Base-by-base conservation (phyloP, 1,284 basidiomycete genomes). In the Sporisorium scitamineum region DNA sequence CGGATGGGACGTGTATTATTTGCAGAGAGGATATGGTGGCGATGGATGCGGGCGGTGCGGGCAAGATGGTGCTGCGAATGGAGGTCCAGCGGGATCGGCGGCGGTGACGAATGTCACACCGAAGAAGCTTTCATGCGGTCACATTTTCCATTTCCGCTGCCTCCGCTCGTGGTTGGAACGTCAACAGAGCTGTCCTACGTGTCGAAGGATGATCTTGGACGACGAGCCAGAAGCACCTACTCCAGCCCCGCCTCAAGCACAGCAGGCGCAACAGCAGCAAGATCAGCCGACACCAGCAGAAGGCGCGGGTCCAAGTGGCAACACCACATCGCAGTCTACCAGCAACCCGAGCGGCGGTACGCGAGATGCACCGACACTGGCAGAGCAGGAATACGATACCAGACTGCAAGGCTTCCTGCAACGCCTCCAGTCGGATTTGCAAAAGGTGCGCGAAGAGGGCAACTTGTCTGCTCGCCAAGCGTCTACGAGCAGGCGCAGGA, bases 101-200 rank as follows among this genome's bases (percentile, higher is more conserved):
- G 48, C 31, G 11, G 63, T 50, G 59, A 71, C 61, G 1, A 98
- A 98, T 81, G 93, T 93, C 64, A 96, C 94, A 8, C 96, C 96
- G 5, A 99, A 98, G 87, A 96, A 94, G 85, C 88, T 99, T 14
- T 92, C 91, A 6, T 99, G 97, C 87, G 95, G 95, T 0, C 97
- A 99, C 86, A 91, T 98, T 51, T 99, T 99, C 88, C 97, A 99
- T 86, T 97, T 98, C 86, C 92, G 97, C 83, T 99, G 97, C 85
- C 89, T 99, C 54, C 90, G 94, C 50, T 95, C 94, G 31, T 99
- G 97, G 97, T 89, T 99, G 29, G 97, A 99, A 86, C 89, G 97
- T 52, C 97, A 99, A 85, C 89, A 90, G 78, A 89, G 88, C 81
- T 98, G 96, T 86, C 96, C 96, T 1, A 98, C 96, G 37, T 99